Conservation (phyloP, 805 yeast species). For the Myxozyma neglecta region DNA sequence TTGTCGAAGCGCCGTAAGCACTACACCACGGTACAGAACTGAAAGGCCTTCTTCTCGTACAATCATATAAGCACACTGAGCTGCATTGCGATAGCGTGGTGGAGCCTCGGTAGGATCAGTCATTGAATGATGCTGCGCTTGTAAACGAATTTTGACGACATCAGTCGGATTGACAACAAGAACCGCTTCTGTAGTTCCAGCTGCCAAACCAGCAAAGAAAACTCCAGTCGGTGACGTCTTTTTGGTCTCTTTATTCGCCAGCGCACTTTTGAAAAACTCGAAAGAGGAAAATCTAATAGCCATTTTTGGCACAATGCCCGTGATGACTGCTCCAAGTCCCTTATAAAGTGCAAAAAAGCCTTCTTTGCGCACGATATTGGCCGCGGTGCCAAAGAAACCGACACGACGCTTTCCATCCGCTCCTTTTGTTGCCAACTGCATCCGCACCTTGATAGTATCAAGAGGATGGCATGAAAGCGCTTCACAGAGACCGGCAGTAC, state of each 20-base stretch:
- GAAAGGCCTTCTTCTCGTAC: slow-evolving; percentile 87
- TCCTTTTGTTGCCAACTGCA: slow-evolving; percentile 81
- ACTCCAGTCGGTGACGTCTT: slow-evolving; percentile 69
- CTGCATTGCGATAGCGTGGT: slow-evolving; percentile 80
- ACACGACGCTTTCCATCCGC: slow-evolving; percentile 59
- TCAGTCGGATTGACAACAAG: slow-evolving; percentile 96
- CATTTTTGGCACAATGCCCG: slow-evolving; percentile 98
- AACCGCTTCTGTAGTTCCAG: slow-evolving; percentile 95
- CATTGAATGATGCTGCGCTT: slow-evolving; percentile 91
- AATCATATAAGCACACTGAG: slow-evolving; percentile 82
- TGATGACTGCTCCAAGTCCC: slow-evolving; percentile 94
- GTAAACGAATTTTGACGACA: slow-evolving; percentile 92
- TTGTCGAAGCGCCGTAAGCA: slow-evolving; percentile 94
- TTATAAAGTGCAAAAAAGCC: slow-evolving; percentile 84
- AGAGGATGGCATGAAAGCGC: slow-evolving; percentile 97
- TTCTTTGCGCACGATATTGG: slow-evolving; percentile 72
- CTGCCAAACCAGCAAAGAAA: slow-evolving; percentile 92
- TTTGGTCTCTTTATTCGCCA: slow-evolving; percentile 43
- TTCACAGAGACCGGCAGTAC: slow-evolving; percentile 94
- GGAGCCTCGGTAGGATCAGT: slow-evolving; percentile 78
- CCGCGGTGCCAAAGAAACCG: slow-evolving; percentile 83
- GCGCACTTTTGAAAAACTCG: slow-evolving; percentile 75
- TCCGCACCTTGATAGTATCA: slow-evolving; percentile 94
- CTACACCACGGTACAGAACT: slow-evolving; percentile 90
- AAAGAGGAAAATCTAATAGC: slow-evolving; percentile 94